Evolutionary conservation across 2,329 filamentous ascomycete species (phyloP).

Genomic region (Aspergillus sp.): DNA sequence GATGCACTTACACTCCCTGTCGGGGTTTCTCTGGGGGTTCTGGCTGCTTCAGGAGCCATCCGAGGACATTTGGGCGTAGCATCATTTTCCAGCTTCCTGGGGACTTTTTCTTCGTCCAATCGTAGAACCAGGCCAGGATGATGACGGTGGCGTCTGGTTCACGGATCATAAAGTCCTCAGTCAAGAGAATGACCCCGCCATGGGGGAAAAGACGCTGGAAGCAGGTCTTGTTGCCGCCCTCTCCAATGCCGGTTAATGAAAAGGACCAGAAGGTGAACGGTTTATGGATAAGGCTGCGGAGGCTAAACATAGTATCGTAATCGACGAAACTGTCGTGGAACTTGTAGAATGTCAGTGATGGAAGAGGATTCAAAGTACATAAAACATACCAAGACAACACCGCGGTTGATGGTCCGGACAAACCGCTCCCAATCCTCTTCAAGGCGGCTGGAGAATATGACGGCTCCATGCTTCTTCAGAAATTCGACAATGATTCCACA

Average conservation of each 20-base stretch:
- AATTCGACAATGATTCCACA: slow-evolving; percentile 18
- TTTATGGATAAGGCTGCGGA: slow-evolving; percentile 16
- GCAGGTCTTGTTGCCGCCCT: slow-evolving; percentile 15
- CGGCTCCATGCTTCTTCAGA: slow-evolving; percentile 19
- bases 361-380: background rate
- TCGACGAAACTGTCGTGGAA: slow-evolving; percentile 31
- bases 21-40: slow-evolving; percentile 7
- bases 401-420: slow-evolving; percentile 15
- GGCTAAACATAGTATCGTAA: slow-evolving; percentile 22
- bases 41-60: slow-evolving; percentile 26
- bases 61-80: slow-evolving; percentile 29
- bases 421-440: slow-evolving; percentile 32
- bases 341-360: slow-evolving; percentile 14
- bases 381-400: slow-evolving; percentile 31
- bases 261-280: slow-evolving; percentile 31
- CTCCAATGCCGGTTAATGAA: slow-evolving; percentile 22
- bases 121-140: slow-evolving; percentile 33
- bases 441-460: slow-evolving; percentile 24
- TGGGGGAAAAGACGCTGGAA: slow-evolving; percentile 33
- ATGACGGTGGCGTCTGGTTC: slow-evolving; percentile 23
- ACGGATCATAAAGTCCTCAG: slow-evolving; percentile 33
- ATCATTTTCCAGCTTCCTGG: slow-evolving; percentile 33
- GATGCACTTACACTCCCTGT: slow-evolving; percentile 15
- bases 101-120: slow-evolving; percentile 13
- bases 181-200: slow-evolving; percentile 33